Evolutionary conservation across 1,284 basidiomycete species (phyloP), one percentile per base, ranked within the genome.

Genomic region (Xanthoconium separans): DNA sequence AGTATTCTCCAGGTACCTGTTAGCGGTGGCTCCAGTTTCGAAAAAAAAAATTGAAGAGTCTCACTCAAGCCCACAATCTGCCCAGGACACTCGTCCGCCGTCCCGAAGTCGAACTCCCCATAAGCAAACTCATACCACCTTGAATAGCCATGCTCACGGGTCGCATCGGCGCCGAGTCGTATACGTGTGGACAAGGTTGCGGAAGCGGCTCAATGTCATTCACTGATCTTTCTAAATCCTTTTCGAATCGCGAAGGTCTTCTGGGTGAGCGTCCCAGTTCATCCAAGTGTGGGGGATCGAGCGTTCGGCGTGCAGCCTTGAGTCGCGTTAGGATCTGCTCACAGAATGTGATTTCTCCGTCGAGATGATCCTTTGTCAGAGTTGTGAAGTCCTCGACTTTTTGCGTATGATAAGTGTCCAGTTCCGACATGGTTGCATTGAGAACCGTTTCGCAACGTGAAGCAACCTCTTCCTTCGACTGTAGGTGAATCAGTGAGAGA

Each of bases 371-470:
- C 51, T 76, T 82, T 12, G 81, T 73, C 15, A 91, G 61, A 3
- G 63, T 70, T 18, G 74, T 70, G 58, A 91, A 87, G 62, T 91
- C 89, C 62, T 90, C 85, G 5, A 73, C 65, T 65, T 91, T 91
- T 66, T 90, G 86, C 0, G 75, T 71, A 63, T 92, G 89, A 61
- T 90, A 91, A 2, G 80, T 84, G 53, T 91, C 87, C 77, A 94
- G 85, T 73, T 94, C 92, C 4, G 91, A 89, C 81, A 92, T 87
- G 0, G 92, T 93, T 4, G 85, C 85, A 68, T 94, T 94, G 24
- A 95, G 72, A 8, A 93, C 89, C 0, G 92, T 94, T 71, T 95
- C 92, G 67, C 89, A 93, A 18, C 91, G 81, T 4, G 83, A 77
- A 2, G 84, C 82, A 56, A 87, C 70, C 16, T 87, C 84, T 53